These are phyloP conservation scores for Phytophthora kernoviae DNA, from an alignment of 352 stramenopile genomes.

Conservation along the genomic window DNA sequence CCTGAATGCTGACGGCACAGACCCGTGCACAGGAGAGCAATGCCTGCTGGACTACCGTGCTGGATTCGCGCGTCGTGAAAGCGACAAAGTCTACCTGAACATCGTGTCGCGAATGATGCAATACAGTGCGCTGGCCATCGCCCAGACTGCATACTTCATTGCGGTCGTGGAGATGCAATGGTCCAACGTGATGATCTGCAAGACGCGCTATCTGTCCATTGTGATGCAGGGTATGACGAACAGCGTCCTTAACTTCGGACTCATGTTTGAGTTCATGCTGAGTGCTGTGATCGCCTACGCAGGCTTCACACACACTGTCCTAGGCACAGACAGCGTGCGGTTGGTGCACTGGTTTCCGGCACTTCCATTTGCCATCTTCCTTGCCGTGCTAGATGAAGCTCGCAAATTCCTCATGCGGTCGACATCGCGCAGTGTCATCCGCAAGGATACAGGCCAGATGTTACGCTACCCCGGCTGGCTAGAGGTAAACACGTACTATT, in stretches of 20 bases:
- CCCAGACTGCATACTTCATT: conserved; percentile 89
- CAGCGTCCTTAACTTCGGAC: conserved; percentile 91
- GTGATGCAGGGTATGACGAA: conserved; percentile 92
- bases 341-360: conserved; percentile 91
- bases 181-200: conserved; percentile 93
- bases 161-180: conserved; percentile 90
- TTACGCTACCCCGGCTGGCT: conserved; percentile 87
- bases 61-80: conserved; percentile 48
- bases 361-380: conserved; percentile 90
- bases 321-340: conserved; percentile 87
- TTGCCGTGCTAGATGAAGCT: conserved; percentile 90
- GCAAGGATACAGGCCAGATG: conserved; percentile 83
- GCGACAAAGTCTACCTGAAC: conserved; percentile 60
- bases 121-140: conserved; percentile 78
- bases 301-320: conserved; percentile 80
- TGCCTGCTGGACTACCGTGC: conserved; percentile 67
- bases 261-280: conserved; percentile 93
- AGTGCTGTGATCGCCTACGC: conserved; percentile 86
- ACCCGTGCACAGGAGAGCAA: conserved; percentile 37
- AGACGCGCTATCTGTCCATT: conserved; percentile 93
- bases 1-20: conserved; percentile 27
- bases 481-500: conserved; percentile 92
- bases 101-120: conserved; percentile 90
- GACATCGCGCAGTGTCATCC: conserved; percentile 73
- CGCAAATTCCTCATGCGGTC: conserved; percentile 91